Evolutionary conservation across 2,329 filamentous ascomycete species (phyloP).

Genomic region (Ophiostoma pallidulum): DNA sequence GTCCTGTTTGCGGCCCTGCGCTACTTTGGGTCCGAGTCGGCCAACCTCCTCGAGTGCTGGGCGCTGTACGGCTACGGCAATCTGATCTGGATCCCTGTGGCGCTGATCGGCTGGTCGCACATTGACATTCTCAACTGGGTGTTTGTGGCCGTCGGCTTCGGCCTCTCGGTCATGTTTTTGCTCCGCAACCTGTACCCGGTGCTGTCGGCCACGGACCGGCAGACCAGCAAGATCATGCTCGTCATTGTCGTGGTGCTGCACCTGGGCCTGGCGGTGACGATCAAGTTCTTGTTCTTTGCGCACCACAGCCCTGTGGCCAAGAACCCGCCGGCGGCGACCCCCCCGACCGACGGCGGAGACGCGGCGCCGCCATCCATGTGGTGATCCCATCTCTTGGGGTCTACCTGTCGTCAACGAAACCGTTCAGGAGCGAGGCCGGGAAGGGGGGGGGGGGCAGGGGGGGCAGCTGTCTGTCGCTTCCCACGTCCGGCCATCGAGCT

Average conservation of each 20-base stretch:
- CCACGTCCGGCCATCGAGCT: no score
- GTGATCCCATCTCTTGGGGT: background rate
- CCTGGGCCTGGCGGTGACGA: slow-evolving; percentile 81
- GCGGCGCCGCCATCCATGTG: slow-evolving; percentile 17
- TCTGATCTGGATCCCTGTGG: slow-evolving; percentile 93
- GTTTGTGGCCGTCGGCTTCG: slow-evolving; percentile 82
- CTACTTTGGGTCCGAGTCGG: slow-evolving; percentile 91
- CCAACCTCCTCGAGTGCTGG: slow-evolving; percentile 91
- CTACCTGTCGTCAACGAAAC: no score
- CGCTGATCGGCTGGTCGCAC: slow-evolving; percentile 82
- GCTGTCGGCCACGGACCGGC: slow-evolving; percentile 81
- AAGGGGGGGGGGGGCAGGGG: no score
- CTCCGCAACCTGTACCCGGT: slow-evolving; percentile 84
- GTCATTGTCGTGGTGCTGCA: slow-evolving; percentile 78
- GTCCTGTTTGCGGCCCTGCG: slow-evolving; percentile 78
- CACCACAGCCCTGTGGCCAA: slow-evolving; percentile 49
- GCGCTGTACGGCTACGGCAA: slow-evolving; percentile 94
- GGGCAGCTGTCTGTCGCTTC: no score
- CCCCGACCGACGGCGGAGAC: slow-evolving; percentile 3
- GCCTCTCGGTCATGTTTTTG: slow-evolving; percentile 71
- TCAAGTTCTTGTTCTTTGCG: slow-evolving; percentile 96
- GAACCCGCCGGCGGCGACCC: background rate
- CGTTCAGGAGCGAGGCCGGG: no score
- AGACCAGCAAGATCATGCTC: slow-evolving; percentile 81
- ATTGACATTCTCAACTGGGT: slow-evolving; percentile 83